These are phyloP conservation scores for Paramecium sexaurelia DNA, from an alignment of 73 alveolate genomes.

Conservation along the genomic window DNA sequence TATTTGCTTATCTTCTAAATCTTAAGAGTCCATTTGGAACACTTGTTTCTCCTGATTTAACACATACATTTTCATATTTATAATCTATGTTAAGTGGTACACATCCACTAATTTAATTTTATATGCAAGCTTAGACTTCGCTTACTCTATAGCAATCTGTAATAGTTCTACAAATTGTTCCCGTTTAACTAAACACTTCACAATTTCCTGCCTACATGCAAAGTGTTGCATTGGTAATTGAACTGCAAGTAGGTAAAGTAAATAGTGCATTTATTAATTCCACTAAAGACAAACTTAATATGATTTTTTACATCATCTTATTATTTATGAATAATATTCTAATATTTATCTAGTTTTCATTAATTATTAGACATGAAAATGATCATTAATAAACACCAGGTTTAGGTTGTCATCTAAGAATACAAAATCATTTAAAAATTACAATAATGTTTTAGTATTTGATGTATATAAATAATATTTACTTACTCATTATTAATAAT, in stretches of 20 bases:
- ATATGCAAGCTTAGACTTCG: neutral
- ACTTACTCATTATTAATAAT: no score
- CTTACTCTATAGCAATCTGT: conserved; percentile 25
- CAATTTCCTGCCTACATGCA: neutral
- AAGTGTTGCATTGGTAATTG: neutral
- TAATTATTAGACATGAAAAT: no score
- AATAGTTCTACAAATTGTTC: neutral
- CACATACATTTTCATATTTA: conserved; percentile 13
- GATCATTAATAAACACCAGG: no score
- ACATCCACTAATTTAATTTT: neutral
- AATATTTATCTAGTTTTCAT: no score
- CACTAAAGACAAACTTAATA: neutral
- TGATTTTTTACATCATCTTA: neutral
- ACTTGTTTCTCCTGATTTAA: neutral
- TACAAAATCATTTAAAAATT: no score
- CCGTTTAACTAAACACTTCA: neutral
- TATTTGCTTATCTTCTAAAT: conserved; percentile 19
- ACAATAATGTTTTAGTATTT: no score
- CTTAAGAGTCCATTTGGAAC: neutral
- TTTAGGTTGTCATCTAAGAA: no score
- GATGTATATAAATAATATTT: no score
- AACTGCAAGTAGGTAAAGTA: neutral
- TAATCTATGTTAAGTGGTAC: neutral
- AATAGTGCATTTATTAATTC: neutral
- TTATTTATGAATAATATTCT: no score